Base-by-base conservation (phyloP, 2,329 filamentous ascomycete genomes). In the Aspergillus novoparasiticus region DNA sequence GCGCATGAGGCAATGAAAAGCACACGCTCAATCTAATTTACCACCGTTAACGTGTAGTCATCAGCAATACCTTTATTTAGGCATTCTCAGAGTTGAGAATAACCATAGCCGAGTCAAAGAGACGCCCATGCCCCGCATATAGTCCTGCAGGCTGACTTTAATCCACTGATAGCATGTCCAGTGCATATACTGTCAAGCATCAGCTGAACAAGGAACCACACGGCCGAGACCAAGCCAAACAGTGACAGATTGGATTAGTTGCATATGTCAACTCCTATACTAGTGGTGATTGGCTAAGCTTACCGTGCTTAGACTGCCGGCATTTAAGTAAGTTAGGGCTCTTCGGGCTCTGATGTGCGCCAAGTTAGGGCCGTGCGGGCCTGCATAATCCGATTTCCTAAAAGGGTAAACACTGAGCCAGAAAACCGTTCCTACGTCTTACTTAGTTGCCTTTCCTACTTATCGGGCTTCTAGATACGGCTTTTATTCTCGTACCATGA, bases 401-500 rank as follows among this genome's bases (percentile, higher is more conserved):
- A 58, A 58, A 34, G 6, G 41, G 41, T 6, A 48, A 58, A 58
- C 56, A 48, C 56, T 58, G 56, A 58, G 56, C 56, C 56, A 58
- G 14, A n/a, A 48, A 50, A 50, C 43, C 6, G 6, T 28, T 23
- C 23, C 8, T 39, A 19, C 16, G 14, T 39, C 36, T 16, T 39
- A 39, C 36, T 8, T 39, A 3, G 36, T 19, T 4, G 1, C 23
- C 23, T 26, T 26, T 4, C 23, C 23, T 26, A 26, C 23, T 4
- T 26, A 26, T 26, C 23, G 23, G 23, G 36, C 6, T 19, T 8
- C 21, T 23, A 26, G 9, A 48, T 48, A 48, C 6, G 21, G 2
- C 21, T 14, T 1, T 48, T 5, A 6, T 23, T 4, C 45, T 14
- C 11, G 45, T 23, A 26, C 26, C 9, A 16, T 48, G 3, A 26